Evolutionary conservation across 192 early-diverging fungal genomes (phyloP).

Genomic region (Funneliformis mosseae): DNA sequence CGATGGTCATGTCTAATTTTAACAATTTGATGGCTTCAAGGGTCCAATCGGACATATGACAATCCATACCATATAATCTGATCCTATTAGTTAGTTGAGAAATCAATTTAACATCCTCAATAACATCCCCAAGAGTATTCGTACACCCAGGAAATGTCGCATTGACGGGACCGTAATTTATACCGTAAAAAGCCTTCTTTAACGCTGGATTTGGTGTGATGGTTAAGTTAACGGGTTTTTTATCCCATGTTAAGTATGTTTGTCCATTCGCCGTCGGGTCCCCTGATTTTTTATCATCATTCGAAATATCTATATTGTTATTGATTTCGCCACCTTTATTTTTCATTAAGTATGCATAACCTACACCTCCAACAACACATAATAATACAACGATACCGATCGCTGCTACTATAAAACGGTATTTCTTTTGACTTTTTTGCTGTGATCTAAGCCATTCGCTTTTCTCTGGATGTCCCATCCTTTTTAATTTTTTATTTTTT

Average conservation of each 20-base stretch:
- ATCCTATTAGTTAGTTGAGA: constrained; percentile 57
- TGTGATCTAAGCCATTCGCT: constrained; percentile 26
- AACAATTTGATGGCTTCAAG: constrained; percentile 60
- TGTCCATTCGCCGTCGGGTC: too few species aligned
- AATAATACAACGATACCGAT: not conserved
- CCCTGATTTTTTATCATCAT: too few species aligned
- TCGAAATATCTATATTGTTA: not conserved
- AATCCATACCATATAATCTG: constrained; percentile 69
- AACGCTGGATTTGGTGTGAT: constrained; percentile 36
- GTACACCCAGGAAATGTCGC: constrained; percentile 57
- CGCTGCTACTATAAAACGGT: not conserved
- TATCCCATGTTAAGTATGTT: constrained; percentile 16
- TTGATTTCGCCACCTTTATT: not conserved
- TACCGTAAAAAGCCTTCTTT: constrained; percentile 51
- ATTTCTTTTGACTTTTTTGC: not conserved
- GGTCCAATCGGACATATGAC: constrained; percentile 61
- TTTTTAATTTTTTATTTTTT: too few species aligned
- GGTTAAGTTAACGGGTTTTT: constrained; percentile 42
- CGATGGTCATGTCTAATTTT: constrained; percentile 60
- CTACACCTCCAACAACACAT: constrained; percentile 6
- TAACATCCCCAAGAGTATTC: constrained; percentile 57
- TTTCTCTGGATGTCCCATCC: constrained; percentile 1
- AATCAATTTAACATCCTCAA: constrained; percentile 61
- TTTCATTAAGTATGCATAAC: not conserved
- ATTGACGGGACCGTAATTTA: constrained; percentile 62